These are phyloP conservation scores for Stephania cephalantha DNA, from an alignment of 164 flowering plant genomes.

Conservation along the genomic window DNA sequence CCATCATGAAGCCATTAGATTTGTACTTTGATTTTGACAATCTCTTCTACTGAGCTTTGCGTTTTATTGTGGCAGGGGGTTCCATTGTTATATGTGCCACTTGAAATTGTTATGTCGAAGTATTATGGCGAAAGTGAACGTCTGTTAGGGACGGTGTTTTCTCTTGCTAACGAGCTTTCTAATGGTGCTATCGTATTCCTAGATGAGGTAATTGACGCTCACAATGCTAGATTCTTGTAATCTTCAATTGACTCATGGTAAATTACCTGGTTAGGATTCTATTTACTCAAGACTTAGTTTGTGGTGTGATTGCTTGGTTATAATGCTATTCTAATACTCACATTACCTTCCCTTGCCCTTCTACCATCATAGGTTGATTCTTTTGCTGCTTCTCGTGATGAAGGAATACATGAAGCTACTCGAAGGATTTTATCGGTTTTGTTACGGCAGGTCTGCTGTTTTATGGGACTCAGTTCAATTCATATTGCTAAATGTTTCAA, in stretches of 20 bases:
- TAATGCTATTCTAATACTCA: background rate
- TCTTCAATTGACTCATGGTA: background rate
- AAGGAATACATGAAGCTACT: conserved; percentile 96
- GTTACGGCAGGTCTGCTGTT: conserved; percentile 61
- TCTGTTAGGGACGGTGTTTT: conserved; percentile 73
- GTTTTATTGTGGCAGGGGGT: conserved; percentile 54
- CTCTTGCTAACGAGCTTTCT: conserved; percentile 77
- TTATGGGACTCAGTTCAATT: background rate
- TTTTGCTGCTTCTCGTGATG: conserved; percentile 85
- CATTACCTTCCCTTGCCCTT: background rate
- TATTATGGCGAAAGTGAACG: conserved; percentile 97
- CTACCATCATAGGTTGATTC: conserved; percentile 65
- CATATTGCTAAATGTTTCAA: background rate
- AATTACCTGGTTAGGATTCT: background rate
- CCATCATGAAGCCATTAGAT: background rate
- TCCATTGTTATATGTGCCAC: conserved; percentile 85
- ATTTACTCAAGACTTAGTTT: background rate
- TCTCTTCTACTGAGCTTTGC: background rate
- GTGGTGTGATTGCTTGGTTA: background rate
- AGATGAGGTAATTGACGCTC: conserved; percentile 60
- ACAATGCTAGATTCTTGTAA: background rate
- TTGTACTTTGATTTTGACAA: background rate
- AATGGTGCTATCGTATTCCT: conserved; percentile 76
- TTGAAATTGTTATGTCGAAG: conserved; percentile 77
- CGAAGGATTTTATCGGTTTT: conserved; percentile 87